Conservation (phyloP, 2,329 filamentous ascomycete genomes). For the Hymenoscyphus repandus region DNA sequence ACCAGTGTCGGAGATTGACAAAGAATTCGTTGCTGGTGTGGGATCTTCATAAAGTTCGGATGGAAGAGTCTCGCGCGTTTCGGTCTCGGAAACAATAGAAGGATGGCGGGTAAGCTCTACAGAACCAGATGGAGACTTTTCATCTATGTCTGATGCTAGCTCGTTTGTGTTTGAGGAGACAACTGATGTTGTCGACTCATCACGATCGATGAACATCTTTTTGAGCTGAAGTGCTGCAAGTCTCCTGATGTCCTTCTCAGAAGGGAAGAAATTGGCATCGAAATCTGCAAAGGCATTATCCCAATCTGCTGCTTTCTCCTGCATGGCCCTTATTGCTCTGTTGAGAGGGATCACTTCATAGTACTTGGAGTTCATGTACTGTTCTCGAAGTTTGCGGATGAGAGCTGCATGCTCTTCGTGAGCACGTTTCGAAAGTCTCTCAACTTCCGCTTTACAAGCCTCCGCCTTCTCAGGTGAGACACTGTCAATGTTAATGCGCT, state of each 20-base stretch:
- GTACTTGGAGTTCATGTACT: constrained; percentile 90
- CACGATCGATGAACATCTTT: constrained; percentile 83
- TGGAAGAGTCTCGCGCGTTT: constrained; percentile 57
- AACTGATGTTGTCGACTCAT: constrained; percentile 74
- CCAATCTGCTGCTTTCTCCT: constrained; percentile 92
- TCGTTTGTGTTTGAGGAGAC: constrained; percentile 62
- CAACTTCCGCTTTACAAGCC: constrained; percentile 75
- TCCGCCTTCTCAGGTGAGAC: constrained; percentile 84
- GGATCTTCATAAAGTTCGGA: constrained; percentile 55
- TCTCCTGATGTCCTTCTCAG: constrained; percentile 92
- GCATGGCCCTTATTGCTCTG: constrained; percentile 77
- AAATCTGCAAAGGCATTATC: constrained; percentile 87
- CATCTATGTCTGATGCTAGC: constrained; percentile 42
- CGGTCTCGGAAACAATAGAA: constrained; percentile 49
- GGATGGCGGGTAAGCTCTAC: constrained; percentile 22
- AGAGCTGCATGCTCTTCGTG: constrained; percentile 77
- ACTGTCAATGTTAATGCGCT: constrained; percentile 85
- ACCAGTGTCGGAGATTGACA: not conserved
- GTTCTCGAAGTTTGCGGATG: constrained; percentile 74
- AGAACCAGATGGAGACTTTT: constrained; percentile 35
- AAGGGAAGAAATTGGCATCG: constrained; percentile 84
- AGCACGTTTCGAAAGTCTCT: constrained; percentile 69
- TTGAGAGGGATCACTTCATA: constrained; percentile 97
- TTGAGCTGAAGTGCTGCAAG: constrained; percentile 88
- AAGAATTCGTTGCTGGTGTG: not conserved